Percentiles rank a stretch among this genome's conserved stretches.
Conservation (phyloP, 495 filamentous ascomycete genomes). For the Hyaloscypha hepaticicola region DNA sequence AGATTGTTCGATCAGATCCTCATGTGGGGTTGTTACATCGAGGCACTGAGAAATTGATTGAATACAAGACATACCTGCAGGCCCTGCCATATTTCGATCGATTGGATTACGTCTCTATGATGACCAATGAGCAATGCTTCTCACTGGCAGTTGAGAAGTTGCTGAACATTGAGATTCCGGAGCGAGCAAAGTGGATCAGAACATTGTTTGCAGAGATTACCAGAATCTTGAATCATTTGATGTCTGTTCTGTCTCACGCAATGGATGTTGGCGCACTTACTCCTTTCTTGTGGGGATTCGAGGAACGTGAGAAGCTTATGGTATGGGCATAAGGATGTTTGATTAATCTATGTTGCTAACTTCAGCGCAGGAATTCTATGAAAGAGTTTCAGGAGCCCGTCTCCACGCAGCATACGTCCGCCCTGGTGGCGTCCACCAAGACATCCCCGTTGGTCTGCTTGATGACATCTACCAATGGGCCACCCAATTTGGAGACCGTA, state of each 20-base stretch:
- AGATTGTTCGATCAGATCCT: constrained; percentile 94
- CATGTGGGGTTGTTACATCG: constrained; percentile 96
- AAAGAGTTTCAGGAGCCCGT: constrained; percentile 96
- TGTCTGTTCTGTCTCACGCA: constrained; percentile 96
- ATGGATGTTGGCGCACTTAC: constrained; percentile 99
- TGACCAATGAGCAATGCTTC: constrained; percentile 99
- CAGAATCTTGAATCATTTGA: constrained; percentile 92
- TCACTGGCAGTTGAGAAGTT: constrained; percentile 96
- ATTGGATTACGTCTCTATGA: constrained; percentile 99
- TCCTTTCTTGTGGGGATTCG: constrained; percentile 99
- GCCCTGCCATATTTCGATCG: constrained; percentile 98
- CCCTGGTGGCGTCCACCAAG: constrained; percentile 94
- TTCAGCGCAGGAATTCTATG: constrained; percentile 88
- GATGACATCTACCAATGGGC: constrained; percentile 99
- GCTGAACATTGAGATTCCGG: constrained; percentile 94
- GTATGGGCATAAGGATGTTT: constrained; percentile 47
- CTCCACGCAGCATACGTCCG: constrained; percentile 98
- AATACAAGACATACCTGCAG: constrained; percentile 99
- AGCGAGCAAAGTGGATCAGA: constrained; percentile 94
- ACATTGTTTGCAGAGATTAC: constrained; percentile 98
- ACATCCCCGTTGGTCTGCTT: constrained; percentile 89
- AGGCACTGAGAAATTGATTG: constrained; percentile 99
- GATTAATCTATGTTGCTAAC: constrained; percentile 30
- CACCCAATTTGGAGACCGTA: constrained; percentile 98
- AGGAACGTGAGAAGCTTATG: constrained; percentile 99